A percentile compares a stretch with the other conserved stretches of the same genome.
Conservation (phyloP, 768 basidiomycete genomes). For the Astraeus odoratus region DNA sequence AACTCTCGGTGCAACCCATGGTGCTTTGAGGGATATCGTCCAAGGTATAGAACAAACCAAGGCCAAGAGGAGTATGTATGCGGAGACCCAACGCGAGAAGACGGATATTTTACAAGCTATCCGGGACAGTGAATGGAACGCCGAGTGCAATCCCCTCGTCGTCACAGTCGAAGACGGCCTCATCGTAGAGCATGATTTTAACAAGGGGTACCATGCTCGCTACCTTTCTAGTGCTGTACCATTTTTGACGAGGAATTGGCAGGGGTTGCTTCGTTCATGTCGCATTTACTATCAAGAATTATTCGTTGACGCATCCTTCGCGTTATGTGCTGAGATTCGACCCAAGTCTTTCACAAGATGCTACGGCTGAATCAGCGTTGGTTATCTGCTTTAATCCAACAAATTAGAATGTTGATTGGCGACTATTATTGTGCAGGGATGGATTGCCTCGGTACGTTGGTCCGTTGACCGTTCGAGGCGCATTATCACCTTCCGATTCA, state of each 20-base stretch:
- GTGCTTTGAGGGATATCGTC: constrained; percentile 54
- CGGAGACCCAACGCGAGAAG: constrained; percentile 78
- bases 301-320: constrained; percentile 57
- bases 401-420: neutral
- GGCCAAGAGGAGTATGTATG: constrained; percentile 80
- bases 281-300: constrained; percentile 57
- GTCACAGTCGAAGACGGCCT: constrained; percentile 41
- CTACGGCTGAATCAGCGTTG: constrained; percentile 16
- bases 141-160: constrained; percentile 68
- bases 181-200: constrained; percentile 57
- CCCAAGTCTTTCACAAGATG: constrained; percentile 12
- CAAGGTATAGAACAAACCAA: constrained; percentile 55
- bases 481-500: constrained; percentile 43
- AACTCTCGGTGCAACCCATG: constrained; percentile 63
- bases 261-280: constrained; percentile 55
- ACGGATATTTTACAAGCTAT: constrained; percentile 61
- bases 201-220: constrained; percentile 48
- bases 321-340: constrained; percentile 50
- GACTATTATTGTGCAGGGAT: constrained; percentile 27
- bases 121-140: constrained; percentile 65
- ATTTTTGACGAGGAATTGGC: constrained; percentile 7
- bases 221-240: neutral
- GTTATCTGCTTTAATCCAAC: constrained; percentile 5
- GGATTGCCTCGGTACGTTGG: constrained; percentile 55
- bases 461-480: constrained; percentile 57